These are phyloP conservation scores for Cladophialophora chaetospira DNA, from an alignment of 2,329 filamentous ascomycete species.

Conservation along the genomic window DNA sequence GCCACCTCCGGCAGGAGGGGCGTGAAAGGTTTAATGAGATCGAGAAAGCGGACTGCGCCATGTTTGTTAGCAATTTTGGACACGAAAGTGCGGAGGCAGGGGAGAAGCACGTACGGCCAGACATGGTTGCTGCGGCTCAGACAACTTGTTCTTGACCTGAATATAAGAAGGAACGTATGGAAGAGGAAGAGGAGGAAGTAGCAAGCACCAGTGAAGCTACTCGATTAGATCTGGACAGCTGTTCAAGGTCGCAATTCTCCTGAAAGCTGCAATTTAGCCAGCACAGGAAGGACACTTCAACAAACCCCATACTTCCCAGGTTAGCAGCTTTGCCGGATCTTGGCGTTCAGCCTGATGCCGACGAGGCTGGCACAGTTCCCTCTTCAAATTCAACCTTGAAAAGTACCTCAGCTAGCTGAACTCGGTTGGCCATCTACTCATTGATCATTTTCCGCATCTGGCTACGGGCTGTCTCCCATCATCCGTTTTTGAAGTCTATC, in stretches of 20 bases:
- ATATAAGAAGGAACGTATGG: neutral
- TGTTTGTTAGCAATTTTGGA: conserved; percentile 20
- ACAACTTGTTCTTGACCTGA: conserved; percentile 10
- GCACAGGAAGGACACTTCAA: conserved; percentile 12
- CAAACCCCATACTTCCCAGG: neutral
- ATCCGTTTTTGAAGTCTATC: neutral
- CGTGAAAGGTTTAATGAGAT: conserved; percentile 99
- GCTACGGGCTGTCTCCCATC: neutral
- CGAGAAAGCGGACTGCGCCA: conserved; percentile 87
- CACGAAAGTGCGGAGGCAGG: conserved; percentile 15
- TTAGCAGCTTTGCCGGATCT: conserved; percentile 10
- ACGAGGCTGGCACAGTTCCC: too few relatives aligned
- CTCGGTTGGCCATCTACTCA: too few relatives aligned
- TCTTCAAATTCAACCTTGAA: too few relatives aligned
- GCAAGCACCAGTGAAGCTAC: too few relatives aligned
- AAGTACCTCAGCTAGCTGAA: too few relatives aligned
- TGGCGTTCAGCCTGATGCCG: too few relatives aligned
- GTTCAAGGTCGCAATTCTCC: conserved; percentile 13
- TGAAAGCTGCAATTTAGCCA: conserved; percentile 17
- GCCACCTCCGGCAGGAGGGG: conserved; percentile 99
- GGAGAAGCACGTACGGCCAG: conserved; percentile 24
- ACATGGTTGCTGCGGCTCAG: conserved; percentile 24
- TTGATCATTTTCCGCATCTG: too few relatives aligned
- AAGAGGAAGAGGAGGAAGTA: neutral
- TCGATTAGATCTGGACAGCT: conserved; percentile 4